These are phyloP conservation scores for Solanum megistacrolobum DNA, from an alignment of 257 asterid genomes.

Conservation along the genomic window DNA sequence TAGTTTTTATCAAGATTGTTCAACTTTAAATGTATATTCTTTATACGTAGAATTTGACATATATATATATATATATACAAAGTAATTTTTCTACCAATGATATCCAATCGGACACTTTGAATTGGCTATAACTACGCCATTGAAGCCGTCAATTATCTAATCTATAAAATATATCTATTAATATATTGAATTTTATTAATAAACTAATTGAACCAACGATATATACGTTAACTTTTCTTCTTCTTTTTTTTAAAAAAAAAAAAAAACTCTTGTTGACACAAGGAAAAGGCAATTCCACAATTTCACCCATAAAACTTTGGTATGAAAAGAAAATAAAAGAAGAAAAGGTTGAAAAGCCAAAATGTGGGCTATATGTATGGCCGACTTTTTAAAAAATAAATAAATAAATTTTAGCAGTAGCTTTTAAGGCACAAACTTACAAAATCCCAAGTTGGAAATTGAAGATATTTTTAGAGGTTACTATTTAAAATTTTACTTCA, in stretches of 20 bases:
- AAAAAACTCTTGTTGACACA: too few relatives aligned
- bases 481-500: not conserved
- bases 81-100: too few relatives aligned
- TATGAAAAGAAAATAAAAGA: conserved; percentile 2
- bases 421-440: conserved; percentile 7
- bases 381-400: not conserved
- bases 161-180: not conserved
- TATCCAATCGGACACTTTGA: too few relatives aligned
- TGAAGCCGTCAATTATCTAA: not conserved
- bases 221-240: not conserved
- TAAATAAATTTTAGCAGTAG: not conserved
- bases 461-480: not conserved
- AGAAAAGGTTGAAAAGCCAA: not conserved
- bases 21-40: not conserved
- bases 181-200: not conserved
- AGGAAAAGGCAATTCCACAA: too few relatives aligned
- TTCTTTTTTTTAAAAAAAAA: not conserved
- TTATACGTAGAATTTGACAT: too few relatives aligned
- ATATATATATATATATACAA: too few relatives aligned
- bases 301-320: not conserved
- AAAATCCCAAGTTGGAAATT: conserved; percentile 9
- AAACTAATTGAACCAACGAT: not conserved
- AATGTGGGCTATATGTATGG: conserved; percentile 5
- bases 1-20: accelerated
- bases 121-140: too few relatives aligned